These are phyloP conservation scores for Moesziomyces globuligerus DNA, from an alignment of 1,284 basidiomycete genomes.

Conservation along the genomic window DNA sequence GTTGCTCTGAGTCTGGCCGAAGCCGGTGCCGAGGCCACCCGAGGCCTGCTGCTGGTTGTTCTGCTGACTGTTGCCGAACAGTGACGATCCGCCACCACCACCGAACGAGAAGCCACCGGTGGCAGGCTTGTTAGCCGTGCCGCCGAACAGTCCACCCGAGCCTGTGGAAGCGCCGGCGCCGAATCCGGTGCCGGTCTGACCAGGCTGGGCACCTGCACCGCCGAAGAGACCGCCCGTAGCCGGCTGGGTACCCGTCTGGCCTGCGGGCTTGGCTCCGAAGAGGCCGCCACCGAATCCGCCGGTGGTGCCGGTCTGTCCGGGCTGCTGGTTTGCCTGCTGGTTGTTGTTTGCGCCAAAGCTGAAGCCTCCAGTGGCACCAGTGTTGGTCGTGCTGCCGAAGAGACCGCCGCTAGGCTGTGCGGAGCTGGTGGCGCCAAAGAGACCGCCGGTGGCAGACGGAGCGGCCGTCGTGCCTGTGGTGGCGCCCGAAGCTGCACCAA, in stretches of 20 bases:
- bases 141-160: constrained; percentile 67
- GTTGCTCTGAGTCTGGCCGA: constrained; percentile 36
- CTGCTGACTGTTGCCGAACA: constrained; percentile 50
- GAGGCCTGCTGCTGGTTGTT: constrained; percentile 38
- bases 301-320: constrained; percentile 38
- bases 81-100: constrained; percentile 59
- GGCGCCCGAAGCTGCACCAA: constrained; percentile 41
- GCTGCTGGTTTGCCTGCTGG: constrained; percentile 36
- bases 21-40: constrained; percentile 37
- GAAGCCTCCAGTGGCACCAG: constrained; percentile 44
- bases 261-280: constrained; percentile 62
- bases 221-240: constrained; percentile 68
- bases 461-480: constrained; percentile 43
- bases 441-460: constrained; percentile 66
- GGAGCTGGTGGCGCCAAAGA: constrained; percentile 67
- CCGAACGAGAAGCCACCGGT: constrained; percentile 54
- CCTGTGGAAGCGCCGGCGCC: constrained; percentile 35
- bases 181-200: constrained; percentile 62
- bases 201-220: constrained; percentile 27
- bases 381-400: constrained; percentile 34
- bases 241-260: constrained; percentile 48
- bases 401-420: constrained; percentile 51
- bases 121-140: constrained; percentile 43
- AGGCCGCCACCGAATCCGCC: constrained; percentile 58
- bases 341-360: constrained; percentile 47